Evolutionary conservation across 305 asterid species (phyloP).

Genomic region (Fraxinus floribunda): DNA sequence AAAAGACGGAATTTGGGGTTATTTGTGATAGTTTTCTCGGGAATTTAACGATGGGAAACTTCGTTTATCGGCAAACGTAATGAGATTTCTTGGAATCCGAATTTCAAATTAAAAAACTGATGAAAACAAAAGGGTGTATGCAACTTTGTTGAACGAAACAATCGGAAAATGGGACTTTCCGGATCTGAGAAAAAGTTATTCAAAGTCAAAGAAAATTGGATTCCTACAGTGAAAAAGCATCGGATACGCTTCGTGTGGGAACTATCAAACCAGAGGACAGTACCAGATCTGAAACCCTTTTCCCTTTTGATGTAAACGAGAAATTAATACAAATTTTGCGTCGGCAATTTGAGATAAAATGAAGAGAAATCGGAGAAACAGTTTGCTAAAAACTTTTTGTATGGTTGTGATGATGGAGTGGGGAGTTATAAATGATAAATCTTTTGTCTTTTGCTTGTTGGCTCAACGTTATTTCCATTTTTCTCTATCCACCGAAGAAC

Average conservation of each 20-base stretch:
- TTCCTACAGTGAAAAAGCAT: constrained; percentile 21
- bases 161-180: neutral
- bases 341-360: neutral
- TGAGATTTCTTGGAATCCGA: constrained; percentile 28
- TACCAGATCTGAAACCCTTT: constrained; percentile 45
- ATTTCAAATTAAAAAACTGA: constrained; percentile 2
- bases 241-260: constrained; percentile 44
- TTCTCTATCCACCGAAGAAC: neutral
- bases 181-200: neutral
- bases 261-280: constrained; percentile 23
- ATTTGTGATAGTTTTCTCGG: constrained; percentile 15
- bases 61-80: constrained; percentile 35
- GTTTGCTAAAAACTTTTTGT: constrained; percentile 5
- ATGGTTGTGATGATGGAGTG: neutral
- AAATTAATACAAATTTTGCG: neutral
- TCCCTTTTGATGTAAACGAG: constrained; percentile 24
- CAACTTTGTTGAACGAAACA: neutral
- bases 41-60: constrained; percentile 40
- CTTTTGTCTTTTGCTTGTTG: neutral
- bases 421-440: neutral
- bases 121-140: neutral
- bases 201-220: constrained; percentile 6
- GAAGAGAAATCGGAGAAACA: constrained; percentile 10
- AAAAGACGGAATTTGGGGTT: neutral
- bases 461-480: neutral